Base-by-base conservation (phyloP, 202 grass and related monocot genomes). In the Digitaria exilis region DNA sequence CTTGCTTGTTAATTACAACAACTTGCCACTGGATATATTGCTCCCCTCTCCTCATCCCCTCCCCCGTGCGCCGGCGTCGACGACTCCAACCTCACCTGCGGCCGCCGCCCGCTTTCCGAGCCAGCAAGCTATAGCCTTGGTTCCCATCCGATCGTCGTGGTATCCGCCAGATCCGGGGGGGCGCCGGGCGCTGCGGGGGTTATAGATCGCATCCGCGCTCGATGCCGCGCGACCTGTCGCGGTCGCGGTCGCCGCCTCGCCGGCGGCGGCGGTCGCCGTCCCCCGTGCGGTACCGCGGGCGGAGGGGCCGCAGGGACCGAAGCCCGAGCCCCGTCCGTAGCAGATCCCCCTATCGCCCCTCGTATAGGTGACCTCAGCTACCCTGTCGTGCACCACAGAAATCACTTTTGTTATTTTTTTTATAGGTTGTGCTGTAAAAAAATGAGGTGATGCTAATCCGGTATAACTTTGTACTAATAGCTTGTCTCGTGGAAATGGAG, bases 331-430 rank as follows among this genome's bases (percentile, higher is more conserved):
- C 63, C 15, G 49, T 55, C 32, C 73, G 86, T 74, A 91, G 78
- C 89, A 87, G 86, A 59, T 85, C 89, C 68, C 89, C 89, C 12
- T 88, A 88, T 82, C 84, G 80, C 34, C 32, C 75, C 28, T 82
- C 82, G 59, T 85, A 91, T 91, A 91, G 89, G 86, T 91, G 89
- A 91, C 77, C 73, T 43, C 86, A 91, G 82, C 82, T 71, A 79
- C 78, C 82, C 34, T 76, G 78, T 46, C 82, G 85, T 76, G 32
- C 65, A 43, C 65, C 50, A 54, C 74, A 28, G 74, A 69, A 51
- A 85, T 78, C 32, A 21, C 15, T 75, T 64, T 37, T 25, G 31
- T 35, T 26, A 29, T 25, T 26, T 4, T 68, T 46, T 24, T 31
- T 12, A 12, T 26, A 25, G 17, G 10, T 69, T 66, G 31, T 79